Conservation (phyloP, 1,284 basidiomycete genomes). For the Schizopora paradoxa region DNA sequence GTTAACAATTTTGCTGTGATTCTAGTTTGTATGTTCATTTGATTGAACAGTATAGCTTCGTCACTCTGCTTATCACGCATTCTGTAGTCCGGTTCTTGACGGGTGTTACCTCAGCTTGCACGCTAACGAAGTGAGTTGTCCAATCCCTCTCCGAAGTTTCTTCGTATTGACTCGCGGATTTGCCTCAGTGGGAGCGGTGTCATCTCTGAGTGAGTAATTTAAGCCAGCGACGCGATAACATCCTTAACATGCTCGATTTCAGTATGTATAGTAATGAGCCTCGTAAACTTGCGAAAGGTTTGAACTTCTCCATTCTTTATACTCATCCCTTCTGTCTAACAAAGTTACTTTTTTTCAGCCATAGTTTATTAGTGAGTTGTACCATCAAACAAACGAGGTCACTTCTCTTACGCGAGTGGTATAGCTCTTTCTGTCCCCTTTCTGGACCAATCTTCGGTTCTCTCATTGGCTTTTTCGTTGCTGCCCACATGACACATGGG, state of each 20-base stretch:
- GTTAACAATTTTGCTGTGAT: slow-evolving; percentile 21
- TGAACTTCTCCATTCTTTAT: background rate
- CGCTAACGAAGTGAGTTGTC: slow-evolving; percentile 20
- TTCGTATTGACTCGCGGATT: background rate
- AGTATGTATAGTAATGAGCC: slow-evolving; percentile 11
- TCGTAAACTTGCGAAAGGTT: slow-evolving; percentile 10
- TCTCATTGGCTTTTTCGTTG: slow-evolving; percentile 25
- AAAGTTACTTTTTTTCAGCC: slow-evolving; percentile 2
- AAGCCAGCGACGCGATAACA: background rate
- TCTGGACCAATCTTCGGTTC: slow-evolving; percentile 24
- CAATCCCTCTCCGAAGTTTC: background rate
- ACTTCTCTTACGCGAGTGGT: background rate
- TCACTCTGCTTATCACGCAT: background rate
- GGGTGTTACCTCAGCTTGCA: slow-evolving; percentile 18
- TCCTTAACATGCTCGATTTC: background rate
- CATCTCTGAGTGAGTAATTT: slow-evolving; percentile 13
- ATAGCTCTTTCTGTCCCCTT: slow-evolving; percentile 20
- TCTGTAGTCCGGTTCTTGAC: slow-evolving; percentile 21
- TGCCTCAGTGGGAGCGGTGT: slow-evolving; percentile 11
- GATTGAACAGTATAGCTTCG: background rate
- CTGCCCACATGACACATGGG: slow-evolving; percentile 19
- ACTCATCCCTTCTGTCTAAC: background rate
- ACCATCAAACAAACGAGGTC: background rate
- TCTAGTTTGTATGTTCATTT: slow-evolving; percentile 18
- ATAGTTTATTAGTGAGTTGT: slow-evolving; percentile 12